Base-by-base conservation (phyloP, 2,329 filamentous ascomycete species). In the Aspergillus clavatus region DNA sequence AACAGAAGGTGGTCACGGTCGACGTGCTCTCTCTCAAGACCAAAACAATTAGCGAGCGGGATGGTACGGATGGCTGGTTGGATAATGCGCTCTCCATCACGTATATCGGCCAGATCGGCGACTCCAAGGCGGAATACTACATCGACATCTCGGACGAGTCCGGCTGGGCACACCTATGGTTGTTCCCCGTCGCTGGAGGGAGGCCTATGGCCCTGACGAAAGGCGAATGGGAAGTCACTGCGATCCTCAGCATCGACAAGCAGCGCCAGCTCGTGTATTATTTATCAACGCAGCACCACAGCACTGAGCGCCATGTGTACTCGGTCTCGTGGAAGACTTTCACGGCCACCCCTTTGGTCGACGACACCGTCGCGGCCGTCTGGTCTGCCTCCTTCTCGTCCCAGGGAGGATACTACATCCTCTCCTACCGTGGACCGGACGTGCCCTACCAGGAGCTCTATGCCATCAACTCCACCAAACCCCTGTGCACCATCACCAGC, bases 361-460 rank as follows among this genome's bases (percentile, higher is more conserved):
- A 86, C 42, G 79, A 83, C 43, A 72, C 67, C 0, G 68, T 77
- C 0, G 65, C 80, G 0, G 83, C 75, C 0, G 77, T 75, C 55
- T 87, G 80, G 76, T 73, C 72, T 4, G 83, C 82, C 0, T 83
- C 81, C 1, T 86, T 86, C 65, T 85, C 82, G 0, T 72, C 78
- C 2, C 71, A 66, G 1, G 79, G 77, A 0, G 77, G 77, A 2
- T 87, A 82, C 69, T 86, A 85, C 57, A 77, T 86, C 33, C 75
- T 86, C 2, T 76, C 70, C 41, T 87, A 87, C 59, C 65, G 69
- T 14, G 83, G 83, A 0, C 83, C 83, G 0, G 78, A 85, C 43
- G 78, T 87, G 0, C 83, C 83, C 0, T 86, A 84, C 64, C 82
- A 86, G 57, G 80, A 84, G 51, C 72, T 87, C 1, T 84, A 84